Percentiles rank a stretch among this genome's conserved stretches.
Evolutionary conservation across 2,329 filamentous ascomycete species (phyloP).

Genomic region (Sphaerulina musiva): DNA sequence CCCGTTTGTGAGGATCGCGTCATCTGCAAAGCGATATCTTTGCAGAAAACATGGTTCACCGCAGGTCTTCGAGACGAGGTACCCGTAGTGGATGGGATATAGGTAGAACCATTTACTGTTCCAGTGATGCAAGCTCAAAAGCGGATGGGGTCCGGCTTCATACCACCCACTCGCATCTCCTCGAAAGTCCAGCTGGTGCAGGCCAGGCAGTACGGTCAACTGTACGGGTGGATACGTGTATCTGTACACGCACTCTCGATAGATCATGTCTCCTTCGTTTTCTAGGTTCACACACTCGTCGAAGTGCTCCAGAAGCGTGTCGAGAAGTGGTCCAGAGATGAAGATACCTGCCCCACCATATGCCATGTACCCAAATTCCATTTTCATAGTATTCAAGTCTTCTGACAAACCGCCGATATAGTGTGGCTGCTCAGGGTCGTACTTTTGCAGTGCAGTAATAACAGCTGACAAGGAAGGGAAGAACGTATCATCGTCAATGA

Average conservation of each 20-base stretch:
- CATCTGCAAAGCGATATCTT: conserved; percentile 13
- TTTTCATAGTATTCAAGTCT: conserved; percentile 3
- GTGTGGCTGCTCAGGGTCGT: conserved; percentile 9
- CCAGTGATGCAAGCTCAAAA: conserved; percentile 15
- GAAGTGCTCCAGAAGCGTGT: conserved; percentile 7
- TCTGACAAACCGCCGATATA: conserved; percentile 15
- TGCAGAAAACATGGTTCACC: conserved; percentile 12
- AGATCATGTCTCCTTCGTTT: conserved; percentile 7
- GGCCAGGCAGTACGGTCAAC: conserved; percentile 13
- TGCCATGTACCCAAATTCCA: conserved; percentile 14
- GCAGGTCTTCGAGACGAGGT: conserved; percentile 10
- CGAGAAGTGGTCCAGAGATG: conserved; percentile 11
- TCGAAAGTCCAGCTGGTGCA: conserved; percentile 17
- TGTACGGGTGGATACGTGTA: conserved; percentile 11
- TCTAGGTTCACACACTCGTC: conserved; percentile 3
- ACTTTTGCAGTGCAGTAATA: conserved; percentile 10
- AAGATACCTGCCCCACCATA: conserved; percentile 18
- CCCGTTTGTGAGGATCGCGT: conserved; percentile 16
- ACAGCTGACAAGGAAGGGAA: conserved; percentile 13
- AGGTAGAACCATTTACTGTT: conserved; percentile 8
- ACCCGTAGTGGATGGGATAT: conserved; percentile 9
- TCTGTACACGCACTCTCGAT: conserved; percentile 8
- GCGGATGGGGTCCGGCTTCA: conserved; percentile 3
- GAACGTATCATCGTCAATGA: conserved; percentile 22
- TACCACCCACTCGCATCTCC: conserved; percentile 14